Evolutionary conservation across 345 rosid genomes (phyloP).

Genomic region (Aquilaria yunnanensis): DNA sequence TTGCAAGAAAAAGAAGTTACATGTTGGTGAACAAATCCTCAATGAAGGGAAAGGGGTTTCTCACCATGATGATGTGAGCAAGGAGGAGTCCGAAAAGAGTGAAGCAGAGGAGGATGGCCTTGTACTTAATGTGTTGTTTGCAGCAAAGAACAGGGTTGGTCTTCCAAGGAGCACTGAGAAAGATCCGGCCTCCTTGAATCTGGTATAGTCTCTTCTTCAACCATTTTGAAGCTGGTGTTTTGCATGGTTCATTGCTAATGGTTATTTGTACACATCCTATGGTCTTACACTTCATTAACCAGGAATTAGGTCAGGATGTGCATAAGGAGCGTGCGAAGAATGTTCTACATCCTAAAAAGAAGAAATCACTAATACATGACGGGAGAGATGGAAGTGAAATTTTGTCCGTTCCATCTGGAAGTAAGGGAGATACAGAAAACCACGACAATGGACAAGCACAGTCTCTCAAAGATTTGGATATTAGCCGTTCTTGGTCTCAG

Average conservation of each 20-base stretch:
- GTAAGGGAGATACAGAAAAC: slow-evolving; percentile 17
- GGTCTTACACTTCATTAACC: slow-evolving; percentile 15
- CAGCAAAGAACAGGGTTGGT: slow-evolving; percentile 12
- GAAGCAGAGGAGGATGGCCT: slow-evolving; percentile 42
- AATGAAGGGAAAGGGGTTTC: slow-evolving; percentile 1
- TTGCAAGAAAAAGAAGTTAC: slow-evolving; percentile 9
- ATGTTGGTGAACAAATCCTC: background rate
- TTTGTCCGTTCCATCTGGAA: slow-evolving; percentile 19
- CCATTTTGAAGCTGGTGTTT: background rate
- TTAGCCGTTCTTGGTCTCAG: slow-evolving; percentile 46
- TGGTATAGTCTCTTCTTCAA: slow-evolving; percentile 26
- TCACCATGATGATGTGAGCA: slow-evolving; percentile 1
- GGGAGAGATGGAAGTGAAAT: slow-evolving; percentile 26
- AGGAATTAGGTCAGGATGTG: slow-evolving; percentile 27
- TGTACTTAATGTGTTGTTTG: slow-evolving; percentile 42
- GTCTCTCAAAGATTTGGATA: slow-evolving; percentile 19
- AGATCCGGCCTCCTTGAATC: slow-evolving; percentile 19
- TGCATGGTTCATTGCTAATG: background rate
- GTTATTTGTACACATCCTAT: background rate
- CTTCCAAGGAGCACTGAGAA: slow-evolving; percentile 10
- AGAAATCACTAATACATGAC: slow-evolving; percentile 20
- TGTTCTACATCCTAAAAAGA: slow-evolving; percentile 24
- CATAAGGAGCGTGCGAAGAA: slow-evolving; percentile 22
- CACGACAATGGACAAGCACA: slow-evolving; percentile 6
- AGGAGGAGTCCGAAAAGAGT: slow-evolving; percentile 1